phyloP scores from a whole-genome alignment of 2,329 filamentous ascomycete genomes.

The Dactylellina drechsleri region DNA sequence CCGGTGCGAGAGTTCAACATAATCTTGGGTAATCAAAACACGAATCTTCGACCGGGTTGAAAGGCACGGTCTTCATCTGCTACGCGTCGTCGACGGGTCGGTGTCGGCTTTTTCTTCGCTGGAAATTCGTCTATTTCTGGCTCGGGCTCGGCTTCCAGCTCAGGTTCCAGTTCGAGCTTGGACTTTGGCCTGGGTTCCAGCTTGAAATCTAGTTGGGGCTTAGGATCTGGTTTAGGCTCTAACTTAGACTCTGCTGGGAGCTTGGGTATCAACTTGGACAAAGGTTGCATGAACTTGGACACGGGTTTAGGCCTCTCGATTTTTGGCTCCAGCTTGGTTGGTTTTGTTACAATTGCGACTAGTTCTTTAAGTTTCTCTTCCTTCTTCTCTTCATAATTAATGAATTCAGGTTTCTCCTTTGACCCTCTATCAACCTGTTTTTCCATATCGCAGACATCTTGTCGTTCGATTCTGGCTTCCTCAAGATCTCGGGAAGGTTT shows the following conservation, averaged over 20 bases:
- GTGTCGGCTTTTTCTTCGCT: background rate
- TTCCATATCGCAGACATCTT: conserved; percentile 28
- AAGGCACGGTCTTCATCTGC: conserved; percentile 37
- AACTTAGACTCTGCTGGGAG: background rate
- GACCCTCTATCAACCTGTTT: conserved; percentile 9
- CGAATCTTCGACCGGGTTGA: conserved; percentile 14
- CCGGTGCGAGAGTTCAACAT: too few species aligned
- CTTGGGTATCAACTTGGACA: background rate
- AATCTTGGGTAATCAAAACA: background rate
- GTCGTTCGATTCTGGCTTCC: conserved; percentile 26
- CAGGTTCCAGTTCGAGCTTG: background rate
- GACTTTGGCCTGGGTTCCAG: background rate
- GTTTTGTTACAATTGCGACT: background rate
- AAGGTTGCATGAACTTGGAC: too few species aligned
- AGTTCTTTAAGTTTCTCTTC: background rate
- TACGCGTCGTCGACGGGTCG: conserved; percentile 4
- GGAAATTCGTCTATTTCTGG: background rate
- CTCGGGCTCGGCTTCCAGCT: background rate
- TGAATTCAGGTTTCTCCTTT: background rate
- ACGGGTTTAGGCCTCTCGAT: background rate
- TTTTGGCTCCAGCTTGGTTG: too few species aligned
- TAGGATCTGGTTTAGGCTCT: background rate
- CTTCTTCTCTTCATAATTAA: background rate
- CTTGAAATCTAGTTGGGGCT: background rate
- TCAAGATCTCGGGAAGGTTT: conserved; percentile 22